Evolutionary conservation across 371 early-diverging fungal genomes (phyloP).

Genomic region (Umbelopsis sp.): DNA sequence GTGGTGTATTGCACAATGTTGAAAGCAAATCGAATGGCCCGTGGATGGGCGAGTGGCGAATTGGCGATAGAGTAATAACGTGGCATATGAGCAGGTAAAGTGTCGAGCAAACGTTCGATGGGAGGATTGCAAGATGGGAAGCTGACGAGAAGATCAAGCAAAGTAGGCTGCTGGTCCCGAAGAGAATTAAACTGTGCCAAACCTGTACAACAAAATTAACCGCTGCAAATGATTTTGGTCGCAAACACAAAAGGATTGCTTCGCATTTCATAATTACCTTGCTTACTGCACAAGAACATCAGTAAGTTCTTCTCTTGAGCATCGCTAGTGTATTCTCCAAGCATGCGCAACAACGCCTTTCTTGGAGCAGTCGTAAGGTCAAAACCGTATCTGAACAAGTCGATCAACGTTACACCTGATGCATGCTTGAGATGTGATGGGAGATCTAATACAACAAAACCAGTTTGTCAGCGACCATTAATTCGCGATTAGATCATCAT

Average conservation of each 20-base stretch:
- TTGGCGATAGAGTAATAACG: conserved; percentile 88
- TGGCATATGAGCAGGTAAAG: conserved; percentile 78
- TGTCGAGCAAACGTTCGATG: conserved; percentile 72
- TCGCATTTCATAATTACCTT: conserved; percentile 44
- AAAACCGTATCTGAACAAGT: conserved; percentile 70
- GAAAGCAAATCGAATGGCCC: conserved; percentile 76
- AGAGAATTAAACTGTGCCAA: conserved; percentile 64
- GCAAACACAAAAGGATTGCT: too few relatives aligned
- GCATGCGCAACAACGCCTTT: conserved; percentile 78
- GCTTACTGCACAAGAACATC: conserved; percentile 78
- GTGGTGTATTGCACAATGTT: conserved; percentile 80
- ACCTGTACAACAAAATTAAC: conserved; percentile 42
- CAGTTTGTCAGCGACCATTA: neutral
- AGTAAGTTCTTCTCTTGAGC: conserved; percentile 69
- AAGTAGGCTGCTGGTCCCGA: conserved; percentile 66
- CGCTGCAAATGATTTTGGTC: neutral
- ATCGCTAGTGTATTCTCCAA: conserved; percentile 78
- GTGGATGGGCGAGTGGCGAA: conserved; percentile 58
- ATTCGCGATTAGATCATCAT: neutral
- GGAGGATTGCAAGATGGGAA: conserved; percentile 75
- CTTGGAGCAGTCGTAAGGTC: conserved; percentile 76
- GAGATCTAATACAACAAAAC: conserved; percentile 33
- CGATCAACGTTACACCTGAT: conserved; percentile 48
- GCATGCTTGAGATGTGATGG: conserved; percentile 68
- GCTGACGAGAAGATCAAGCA: conserved; percentile 76